These are phyloP conservation scores for Uronychia binucleata DNA, from an alignment of 73 alveolate species.

Conservation along the genomic window DNA sequence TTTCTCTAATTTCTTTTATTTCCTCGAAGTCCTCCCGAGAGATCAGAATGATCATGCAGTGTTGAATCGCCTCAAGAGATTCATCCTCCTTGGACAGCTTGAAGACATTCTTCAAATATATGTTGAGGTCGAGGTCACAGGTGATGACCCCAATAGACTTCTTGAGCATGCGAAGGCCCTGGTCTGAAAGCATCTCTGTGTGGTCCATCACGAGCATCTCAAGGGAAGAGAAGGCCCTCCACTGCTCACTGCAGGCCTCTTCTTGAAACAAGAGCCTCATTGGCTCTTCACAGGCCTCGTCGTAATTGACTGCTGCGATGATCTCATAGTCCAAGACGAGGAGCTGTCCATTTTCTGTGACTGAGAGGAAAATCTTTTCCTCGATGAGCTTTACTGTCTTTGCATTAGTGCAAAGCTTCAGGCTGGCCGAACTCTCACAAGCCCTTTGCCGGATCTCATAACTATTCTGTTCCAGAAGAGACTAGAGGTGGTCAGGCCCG, in stretches of 20 bases:
- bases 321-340: conserved; percentile 27
- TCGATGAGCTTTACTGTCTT: conserved; percentile 29
- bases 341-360: not conserved
- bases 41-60: not conserved
- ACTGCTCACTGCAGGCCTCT: not conserved
- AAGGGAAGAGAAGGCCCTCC: no score
- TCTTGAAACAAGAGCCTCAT: not conserved
- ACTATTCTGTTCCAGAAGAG: conserved; percentile 43
- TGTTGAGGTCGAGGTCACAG: not conserved
- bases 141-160: not conserved
- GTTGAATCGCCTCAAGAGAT: not conserved
- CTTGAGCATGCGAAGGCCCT: not conserved
- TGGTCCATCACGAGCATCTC: not conserved
- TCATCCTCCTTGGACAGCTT: not conserved
- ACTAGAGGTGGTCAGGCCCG: not conserved
- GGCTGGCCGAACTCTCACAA: conserved; percentile 30
- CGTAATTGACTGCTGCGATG: conserved; percentile 43
- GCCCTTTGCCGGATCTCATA: conserved; percentile 47
- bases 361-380: conserved; percentile 25
- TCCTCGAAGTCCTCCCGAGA: not conserved
- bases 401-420: conserved; percentile 8
- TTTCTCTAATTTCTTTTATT: not conserved
- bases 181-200: not conserved
- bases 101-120: not conserved
- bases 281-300: conserved; percentile 5